Evolutionary conservation across 495 filamentous ascomycete genomes (phyloP), one percentile per base, ranked within the genome.

Genomic region (Paragyromitra xinjiangensis): DNA sequence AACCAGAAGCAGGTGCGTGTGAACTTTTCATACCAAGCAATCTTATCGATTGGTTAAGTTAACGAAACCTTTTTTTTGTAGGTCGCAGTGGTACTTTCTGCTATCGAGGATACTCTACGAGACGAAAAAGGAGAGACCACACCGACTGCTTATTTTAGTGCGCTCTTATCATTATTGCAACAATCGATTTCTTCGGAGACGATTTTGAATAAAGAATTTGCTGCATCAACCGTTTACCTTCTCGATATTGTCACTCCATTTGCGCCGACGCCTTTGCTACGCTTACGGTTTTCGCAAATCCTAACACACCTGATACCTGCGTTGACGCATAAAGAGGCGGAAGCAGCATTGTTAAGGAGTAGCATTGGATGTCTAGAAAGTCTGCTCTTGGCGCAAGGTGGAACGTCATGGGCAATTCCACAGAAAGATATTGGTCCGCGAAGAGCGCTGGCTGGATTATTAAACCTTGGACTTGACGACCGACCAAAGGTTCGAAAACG

Each of bases 301-400:
- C 90, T 99, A 64, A 89, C 90, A 19, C 91, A 90, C 75, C 89
- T 99, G 63, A 94, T 92, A 7, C 94, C 95, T 1, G 91, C 93
- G 6, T 84, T 99, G 48, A 90, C 92, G 2, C 86, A 92, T 51
- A 85, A 88, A 22, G 93, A 96, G 78, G 92, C 93, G 56, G 95
- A 97, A 83, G 94, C 95, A 29, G 93, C 94, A 8, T 86, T 98
- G 37, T 85, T 98, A 51, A 86, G 91, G 76, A 90, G 94, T 0
- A 95, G 94, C n/a, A 94, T 98, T 82, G 95, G 95, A 62, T 94
- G 92, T 82, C 87, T 99, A 9, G 95, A 98, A 84, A 91, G 91
- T 29, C 87, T 99, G 16, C 87, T 99, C 53, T 83, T 95, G 16
- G 93, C 93, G 4, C 95, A 99, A 83, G 94, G 98, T 87, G 88